Evolutionary conservation across 176 grass and related monocot genomes (phyloP), one percentile per base, ranked within the genome.

Genomic region (Aegilops longissima): DNA sequence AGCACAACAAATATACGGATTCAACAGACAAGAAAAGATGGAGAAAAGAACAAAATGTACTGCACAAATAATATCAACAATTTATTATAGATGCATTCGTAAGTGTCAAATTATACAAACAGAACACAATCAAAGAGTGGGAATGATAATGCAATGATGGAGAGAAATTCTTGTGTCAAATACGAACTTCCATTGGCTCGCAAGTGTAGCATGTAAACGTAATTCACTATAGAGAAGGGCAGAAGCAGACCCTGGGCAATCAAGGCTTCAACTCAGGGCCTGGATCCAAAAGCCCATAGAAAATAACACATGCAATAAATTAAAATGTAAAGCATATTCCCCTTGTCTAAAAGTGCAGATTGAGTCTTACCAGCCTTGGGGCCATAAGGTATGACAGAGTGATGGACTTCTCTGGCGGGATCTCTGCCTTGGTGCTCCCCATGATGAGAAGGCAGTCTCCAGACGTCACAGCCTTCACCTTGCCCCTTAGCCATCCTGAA

Each of bases 391-490:
- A 91, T 76, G 97, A 92, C 66, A 98, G 85, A 80, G 94, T 96
- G 71, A 98, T 90, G n/a, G 94, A 91, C 79, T 96, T 98, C 85
- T 98, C 97, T 13, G 92, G 96, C 9, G 94, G 94, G 14, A 96
- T 86, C 45, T 96, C 96, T 20, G 92, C 88, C 65, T 91, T 96
- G 6, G 90, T 89, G 61, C 80, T 91, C 56, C 93, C 97, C 90
- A 98, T 98, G 59, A 98, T 96, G 25, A 96, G 82, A 59, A 98
- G 62, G 45, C 90, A 94, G 68, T 98, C 97, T 63, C 97, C 97
- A 39, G 97, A 98, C 71, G 94, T 89, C 68, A 98, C 97, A 16
- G 90, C 97, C 87, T 98, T 98, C 74, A 98, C 97, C 86, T 85
- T 93, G 59, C 97, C 97, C 88, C 92, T 96, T 77, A 96, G 70